Evolutionary conservation across 1,139 yeast genomes (phyloP).

Genomic region (Blastobotrys apis): DNA sequence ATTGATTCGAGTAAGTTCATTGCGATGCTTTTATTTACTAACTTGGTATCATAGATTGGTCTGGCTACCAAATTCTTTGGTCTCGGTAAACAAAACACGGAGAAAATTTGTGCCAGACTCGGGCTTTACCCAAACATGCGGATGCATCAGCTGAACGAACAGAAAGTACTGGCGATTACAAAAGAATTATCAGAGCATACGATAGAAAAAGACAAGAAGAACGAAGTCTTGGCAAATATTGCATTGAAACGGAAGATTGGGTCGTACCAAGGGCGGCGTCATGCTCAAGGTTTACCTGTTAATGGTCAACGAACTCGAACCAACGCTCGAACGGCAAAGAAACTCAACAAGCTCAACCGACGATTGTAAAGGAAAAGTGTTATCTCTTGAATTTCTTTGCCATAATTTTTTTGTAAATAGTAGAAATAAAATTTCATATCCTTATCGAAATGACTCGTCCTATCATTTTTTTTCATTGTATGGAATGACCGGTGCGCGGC

Average conservation of each 20-base stretch:
- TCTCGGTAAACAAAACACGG: slow-evolving; percentile 71
- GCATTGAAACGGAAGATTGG: slow-evolving; percentile 77
- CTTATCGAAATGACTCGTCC: background rate
- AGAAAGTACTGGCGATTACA: slow-evolving; percentile 78
- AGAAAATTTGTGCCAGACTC: slow-evolving; percentile 73
- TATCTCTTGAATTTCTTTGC: no score
- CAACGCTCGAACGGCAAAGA: slow-evolving; percentile 85
- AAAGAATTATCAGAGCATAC: slow-evolving; percentile 80
- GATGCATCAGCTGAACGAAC: slow-evolving; percentile 87
- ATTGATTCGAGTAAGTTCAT: slow-evolving; percentile 32
- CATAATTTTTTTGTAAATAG: no score
- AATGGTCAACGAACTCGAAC: slow-evolving; percentile 92
- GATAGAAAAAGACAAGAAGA: slow-evolving; percentile 81
- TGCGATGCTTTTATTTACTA: no score
- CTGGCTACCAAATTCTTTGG: slow-evolving; percentile 82
- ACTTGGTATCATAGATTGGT: slow-evolving; percentile 50
- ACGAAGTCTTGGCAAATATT: slow-evolving; percentile 74
- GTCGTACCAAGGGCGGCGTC: slow-evolving; percentile 85
- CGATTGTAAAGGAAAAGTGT: slow-evolving; percentile 42
- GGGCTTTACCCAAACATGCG: slow-evolving; percentile 92
- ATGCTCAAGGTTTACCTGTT: slow-evolving; percentile 79
- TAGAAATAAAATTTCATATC: background rate
- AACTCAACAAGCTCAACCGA: slow-evolving; percentile 75
- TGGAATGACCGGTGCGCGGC: background rate
- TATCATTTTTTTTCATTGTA: background rate